Base-by-base conservation (phyloP, 108 stramenopile genomes). In the Nitzschia sp. region DNA sequence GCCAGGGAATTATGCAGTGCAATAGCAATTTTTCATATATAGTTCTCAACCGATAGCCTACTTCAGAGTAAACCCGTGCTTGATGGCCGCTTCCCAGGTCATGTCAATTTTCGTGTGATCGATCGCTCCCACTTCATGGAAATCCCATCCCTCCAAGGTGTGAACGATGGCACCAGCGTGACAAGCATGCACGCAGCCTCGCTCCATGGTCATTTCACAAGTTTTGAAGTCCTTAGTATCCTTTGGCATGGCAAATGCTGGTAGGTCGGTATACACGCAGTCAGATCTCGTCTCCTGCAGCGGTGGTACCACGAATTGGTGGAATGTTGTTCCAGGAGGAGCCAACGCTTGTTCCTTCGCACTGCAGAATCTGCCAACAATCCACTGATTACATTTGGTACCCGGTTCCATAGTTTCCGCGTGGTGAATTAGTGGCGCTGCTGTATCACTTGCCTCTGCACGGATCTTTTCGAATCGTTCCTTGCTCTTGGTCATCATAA, bases 151-250 rank as follows among this genome's bases (percentile, higher is more conserved):
- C 24, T 71, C 59, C 33, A 71, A 25, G 0, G 61, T 33, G 42
- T 71, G 59, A 28, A 71, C 61, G 28, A 71, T 49, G n/a, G 61
- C 59, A 28, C 71, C 71, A 1, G 71, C 71, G 32, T 71, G 71
- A 54, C 71, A 71, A 18, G 71, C 61, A 63, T 71, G 61, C 27
- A 71, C 61, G 46, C 61, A 63, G n/a, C 57, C 61, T 54, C 61
- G 47, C 29, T 71, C 60, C 71, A 71, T 63, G 11, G 61, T 63
- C 59, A 71, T 63, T 63, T 63, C 71, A 48, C 68, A 70, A 28
- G 68, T 63, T 54, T 71, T 71, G 31, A 61, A 63, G 56, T 71
- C 46, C 28, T 61, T 61, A 23, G 61, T 54, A 27, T 61, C 61
- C n/a, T 53, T 27, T 54, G 61, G 71, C 71, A 71, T 29, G 4